Percentiles rank a stretch among this genome's conserved stretches.
These are phyloP conservation scores for Aegilops umbellulata DNA, from an alignment of 176 grass and related monocot genomes.

Conservation along the genomic window DNA sequence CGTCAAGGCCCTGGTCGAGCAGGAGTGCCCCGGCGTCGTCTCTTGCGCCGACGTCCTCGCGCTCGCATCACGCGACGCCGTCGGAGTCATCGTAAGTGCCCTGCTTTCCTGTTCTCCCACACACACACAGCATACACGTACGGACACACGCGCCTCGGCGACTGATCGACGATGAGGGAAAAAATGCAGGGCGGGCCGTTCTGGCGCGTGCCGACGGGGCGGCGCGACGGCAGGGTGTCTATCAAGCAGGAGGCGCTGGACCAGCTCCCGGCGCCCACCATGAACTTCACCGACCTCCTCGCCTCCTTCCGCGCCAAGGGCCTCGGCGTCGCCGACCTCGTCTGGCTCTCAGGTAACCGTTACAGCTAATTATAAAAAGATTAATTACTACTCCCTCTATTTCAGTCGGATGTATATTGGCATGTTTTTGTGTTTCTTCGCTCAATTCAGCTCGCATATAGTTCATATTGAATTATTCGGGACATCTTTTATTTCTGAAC, in stretches of 20 bases:
- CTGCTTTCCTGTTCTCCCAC: neutral
- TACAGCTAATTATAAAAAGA: no score
- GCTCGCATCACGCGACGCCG: constrained; percentile 62
- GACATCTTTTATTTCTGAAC: no score
- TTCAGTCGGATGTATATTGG: no score
- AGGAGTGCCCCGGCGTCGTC: constrained; percentile 42
- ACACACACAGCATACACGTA: no score
- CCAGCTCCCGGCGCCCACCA: constrained; percentile 56
- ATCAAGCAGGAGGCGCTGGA: constrained; percentile 58
- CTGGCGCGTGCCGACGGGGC: constrained; percentile 70
- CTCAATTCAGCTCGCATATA: no score
- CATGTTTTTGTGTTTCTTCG: no score
- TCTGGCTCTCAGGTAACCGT: constrained; percentile 71
- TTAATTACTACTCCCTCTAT: no score
- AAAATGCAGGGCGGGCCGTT: constrained; percentile 59
- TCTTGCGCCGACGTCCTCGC: constrained; percentile 84
- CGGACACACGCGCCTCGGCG: no score
- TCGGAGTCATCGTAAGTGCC: constrained; percentile 54
- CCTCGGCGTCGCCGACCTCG: constrained; percentile 67
- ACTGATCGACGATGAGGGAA: no score
- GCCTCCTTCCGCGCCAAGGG: constrained; percentile 66
- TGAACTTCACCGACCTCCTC: constrained; percentile 70
- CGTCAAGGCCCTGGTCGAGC: constrained; percentile 64
- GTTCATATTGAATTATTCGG: no score
- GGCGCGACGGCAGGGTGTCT: constrained; percentile 69